Evolutionary conservation across 352 stramenopile genomes (phyloP), one percentile per base, ranked within the genome.

Genomic region (Globisporangium canariense): DNA sequence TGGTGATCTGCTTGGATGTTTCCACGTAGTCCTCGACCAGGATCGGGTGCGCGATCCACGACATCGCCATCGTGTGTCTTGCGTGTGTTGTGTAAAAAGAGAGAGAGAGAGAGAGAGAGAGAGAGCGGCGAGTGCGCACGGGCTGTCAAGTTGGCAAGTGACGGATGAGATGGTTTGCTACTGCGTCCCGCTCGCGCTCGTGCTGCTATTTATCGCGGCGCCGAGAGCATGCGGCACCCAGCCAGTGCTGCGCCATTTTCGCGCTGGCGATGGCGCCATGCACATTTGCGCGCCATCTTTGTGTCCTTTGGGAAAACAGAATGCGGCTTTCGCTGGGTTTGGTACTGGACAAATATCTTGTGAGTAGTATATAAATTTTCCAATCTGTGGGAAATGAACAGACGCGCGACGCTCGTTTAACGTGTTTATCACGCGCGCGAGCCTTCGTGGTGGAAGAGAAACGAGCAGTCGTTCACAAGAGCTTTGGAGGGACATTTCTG

Each of bases 1-100:
- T 88, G 58, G 78, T 81, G 59, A 78, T 76, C 61, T 88, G 79
- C 73, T 85, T 83, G 61, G 75, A 79, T 20, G 67, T 75, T 64
- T 88, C 78, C 3, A 69, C 49, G 13, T 69, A 74, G 51, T 73
- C 64, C 47, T 70, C 62, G 51, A 79, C 66, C 62, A 65, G 46
- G 38, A 75, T 46, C 55, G 73, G 60, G 51, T 72, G 64, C 30
- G 65, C 64, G 57, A 79, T 71, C 53, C 64, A 74, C 49, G 73
- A 69, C 58, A 77, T 80, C 54, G 73, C 68, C 63, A 68, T 68
- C 7, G 30, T 66, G 36, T 53, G 4, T n/a, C 28, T 25, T 4
- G 20, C n/a, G 13, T 22, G 7, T 16, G n/a, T 16, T 41, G 51
- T 4, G 16, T 58, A n/a, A 46, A 32, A 22, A 40, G 25, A 20